Evolutionary conservation across 345 rosid species (phyloP).

Genomic region (Corchorus capsularis): DNA sequence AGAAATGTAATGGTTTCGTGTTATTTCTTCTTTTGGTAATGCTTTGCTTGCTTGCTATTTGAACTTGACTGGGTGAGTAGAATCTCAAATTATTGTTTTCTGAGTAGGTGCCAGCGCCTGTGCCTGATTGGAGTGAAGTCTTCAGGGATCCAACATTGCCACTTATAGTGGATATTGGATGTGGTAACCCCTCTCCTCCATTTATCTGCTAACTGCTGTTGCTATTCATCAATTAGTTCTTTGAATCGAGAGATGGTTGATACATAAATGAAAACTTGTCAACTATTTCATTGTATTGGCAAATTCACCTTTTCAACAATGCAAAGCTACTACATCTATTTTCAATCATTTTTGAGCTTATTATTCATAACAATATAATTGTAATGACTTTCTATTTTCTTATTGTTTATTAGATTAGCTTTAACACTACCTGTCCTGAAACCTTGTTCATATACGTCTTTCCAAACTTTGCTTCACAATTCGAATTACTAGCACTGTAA

Average conservation of each 20-base stretch:
- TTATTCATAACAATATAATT: background rate
- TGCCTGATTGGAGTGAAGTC: constrained; percentile 75
- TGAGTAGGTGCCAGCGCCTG: constrained; percentile 57
- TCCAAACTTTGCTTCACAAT: background rate
- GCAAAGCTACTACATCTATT: background rate
- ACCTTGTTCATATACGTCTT: background rate
- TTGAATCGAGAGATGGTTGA: background rate
- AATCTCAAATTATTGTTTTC: constrained; percentile 9
- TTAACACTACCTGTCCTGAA: background rate
- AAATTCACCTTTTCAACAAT: background rate
- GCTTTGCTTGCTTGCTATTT: background rate
- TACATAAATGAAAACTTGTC: background rate
- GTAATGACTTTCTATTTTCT: background rate
- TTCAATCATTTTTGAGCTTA: background rate
- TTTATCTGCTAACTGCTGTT: constrained; percentile 1
- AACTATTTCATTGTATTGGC: background rate
- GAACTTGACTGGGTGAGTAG: background rate
- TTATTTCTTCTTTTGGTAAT: background rate
- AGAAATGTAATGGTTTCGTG: background rate
- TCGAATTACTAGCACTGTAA: background rate
- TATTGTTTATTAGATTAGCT: background rate
- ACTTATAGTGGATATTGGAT: constrained; percentile 94
- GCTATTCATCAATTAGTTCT: background rate
- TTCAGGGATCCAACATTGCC: constrained; percentile 80
- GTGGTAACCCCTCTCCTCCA: constrained; percentile 49